Percentiles rank a stretch among this genome's conserved stretches.
These are phyloP conservation scores for Epichloe typhina DNA, from an alignment of 2,329 filamentous ascomycete species.

Conservation along the genomic window DNA sequence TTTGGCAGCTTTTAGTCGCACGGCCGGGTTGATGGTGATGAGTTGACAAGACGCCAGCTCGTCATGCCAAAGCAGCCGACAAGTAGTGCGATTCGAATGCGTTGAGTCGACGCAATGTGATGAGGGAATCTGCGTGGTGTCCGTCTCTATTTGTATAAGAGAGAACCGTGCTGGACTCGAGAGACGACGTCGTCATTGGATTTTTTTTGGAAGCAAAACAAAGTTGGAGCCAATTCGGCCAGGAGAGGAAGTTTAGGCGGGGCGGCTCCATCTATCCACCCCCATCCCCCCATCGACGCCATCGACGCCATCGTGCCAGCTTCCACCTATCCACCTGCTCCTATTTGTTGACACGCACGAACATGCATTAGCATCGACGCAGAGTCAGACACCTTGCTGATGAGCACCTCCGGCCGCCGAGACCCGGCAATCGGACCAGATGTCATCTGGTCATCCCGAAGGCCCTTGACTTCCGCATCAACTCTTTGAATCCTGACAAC, in stretches of 20 bases:
- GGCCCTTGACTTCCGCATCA: not conserved
- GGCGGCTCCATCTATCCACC: constrained; percentile 1
- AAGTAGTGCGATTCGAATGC: not conserved
- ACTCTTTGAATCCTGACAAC: not conserved
- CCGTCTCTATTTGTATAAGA: not conserved
- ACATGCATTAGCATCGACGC: no score
- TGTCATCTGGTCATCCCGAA: not conserved
- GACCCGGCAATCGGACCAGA: not conserved
- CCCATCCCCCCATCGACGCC: no score
- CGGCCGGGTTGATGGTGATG: constrained; percentile 1
- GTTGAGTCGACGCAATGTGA: not conserved
- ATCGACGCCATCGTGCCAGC: no score
- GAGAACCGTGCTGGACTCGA: not conserved
- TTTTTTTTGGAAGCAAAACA: not conserved
- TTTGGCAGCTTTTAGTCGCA: not conserved
- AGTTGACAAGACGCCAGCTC: not conserved
- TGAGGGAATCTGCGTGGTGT: no score
- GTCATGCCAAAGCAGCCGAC: not conserved
- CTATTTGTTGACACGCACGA: no score
- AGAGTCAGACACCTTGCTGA: no score
- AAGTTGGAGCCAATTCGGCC: constrained; percentile 3
- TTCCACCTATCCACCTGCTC: no score
- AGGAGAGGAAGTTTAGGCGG: constrained; percentile 1
- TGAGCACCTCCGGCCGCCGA: not conserved
- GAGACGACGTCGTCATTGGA: not conserved